Base-by-base conservation (phyloP, 345 rosid genomes). In the Brassica cretica region DNA sequence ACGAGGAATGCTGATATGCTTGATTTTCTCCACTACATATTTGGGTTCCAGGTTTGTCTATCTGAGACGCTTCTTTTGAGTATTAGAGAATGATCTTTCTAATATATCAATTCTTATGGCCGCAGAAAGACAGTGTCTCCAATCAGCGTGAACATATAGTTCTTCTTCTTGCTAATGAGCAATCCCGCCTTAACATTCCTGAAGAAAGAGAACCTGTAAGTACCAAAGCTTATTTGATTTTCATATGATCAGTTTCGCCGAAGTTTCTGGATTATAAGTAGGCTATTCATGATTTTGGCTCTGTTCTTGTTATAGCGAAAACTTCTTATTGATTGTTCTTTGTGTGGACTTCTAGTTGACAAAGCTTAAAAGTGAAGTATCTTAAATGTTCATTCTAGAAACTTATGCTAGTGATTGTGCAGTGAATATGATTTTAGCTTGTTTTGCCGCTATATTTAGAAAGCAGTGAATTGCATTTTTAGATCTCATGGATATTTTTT, bases 91-190 rank as follows among this genome's bases (percentile, higher is more conserved):
- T 64, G 27, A 4, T 64, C 16, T 70, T 68, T 74, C 16, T 80
- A 64, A 80, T 32, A 75, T 64, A 44, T 65, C 19, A 18, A 60
- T 62, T 71, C 39, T 78, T 12, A 69, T 82, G 78, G 55, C 65
- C 61, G 37, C 91, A 93, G 98, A 94, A 87, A 85, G 98, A 91
- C 88, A 92, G 89, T 76, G 96, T 92, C 68, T 89, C 97, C 27
- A 92, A 94, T 72, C 98, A 94, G 85, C 97, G 98, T 56, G 98
- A 94, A 75, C 98, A 94, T 76, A 74, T 94, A 61, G 94, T 89
- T 85, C 98, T 89, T 80, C 93, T 94, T 60, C 98, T 94, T 18
- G 86, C 94, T 5, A 94, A 94, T 83, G 96, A 92, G 85, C 98
- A 92, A 83, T 91, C 97, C 76, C 89, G 91, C 61, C 91, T 91